A percentile compares a stretch with the other conserved stretches of the same genome.
phyloP scores from a whole-genome alignment of 1,139 yeast genomes.

The Blastobotrys arbuscula region DNA sequence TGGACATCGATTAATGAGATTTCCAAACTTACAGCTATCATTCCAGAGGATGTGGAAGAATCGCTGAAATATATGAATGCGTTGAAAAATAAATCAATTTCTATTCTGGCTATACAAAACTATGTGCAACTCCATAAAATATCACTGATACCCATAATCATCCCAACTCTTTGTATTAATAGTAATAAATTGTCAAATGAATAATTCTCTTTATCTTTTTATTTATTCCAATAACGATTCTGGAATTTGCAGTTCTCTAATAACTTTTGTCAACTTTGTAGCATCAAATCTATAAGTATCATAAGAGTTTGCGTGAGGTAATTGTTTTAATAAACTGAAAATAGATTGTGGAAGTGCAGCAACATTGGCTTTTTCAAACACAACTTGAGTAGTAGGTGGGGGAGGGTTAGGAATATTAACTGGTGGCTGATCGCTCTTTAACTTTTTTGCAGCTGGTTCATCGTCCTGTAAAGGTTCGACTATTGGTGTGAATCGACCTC shows the following conservation, averaged over 20 bases:
- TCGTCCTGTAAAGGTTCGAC: neutral
- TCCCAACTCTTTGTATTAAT: slow-evolving; percentile 12
- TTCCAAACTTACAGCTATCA: slow-evolving; percentile 58
- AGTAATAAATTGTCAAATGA: neutral
- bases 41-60: slow-evolving; percentile 60
- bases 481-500: slow-evolving; percentile 1
- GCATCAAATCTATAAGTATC: slow-evolving; percentile 28
- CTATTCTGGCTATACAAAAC: slow-evolving; percentile 12
- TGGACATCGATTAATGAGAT: slow-evolving; percentile 37
- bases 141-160: slow-evolving; percentile 18
- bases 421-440: slow-evolving; percentile 12
- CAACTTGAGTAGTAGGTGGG: slow-evolving; percentile 2
- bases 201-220: neutral
- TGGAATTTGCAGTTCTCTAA: slow-evolving; percentile 18
- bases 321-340: slow-evolving; percentile 23
- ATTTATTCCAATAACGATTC: slow-evolving; percentile 6
- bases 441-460: slow-evolving; percentile 13
- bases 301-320: slow-evolving; percentile 32
- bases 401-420: neutral
- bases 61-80: slow-evolving; percentile 55
- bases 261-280: slow-evolving; percentile 20
- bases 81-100: slow-evolving; percentile 13
- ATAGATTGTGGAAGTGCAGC: slow-evolving; percentile 24
- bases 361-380: slow-evolving; percentile 10
- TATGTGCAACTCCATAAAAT: slow-evolving; percentile 15